A percentile compares a stretch with the other conserved stretches of the same genome.
phyloP scores from a whole-genome alignment of 139 green algal genomes.

The Closterium sp. region DNA sequence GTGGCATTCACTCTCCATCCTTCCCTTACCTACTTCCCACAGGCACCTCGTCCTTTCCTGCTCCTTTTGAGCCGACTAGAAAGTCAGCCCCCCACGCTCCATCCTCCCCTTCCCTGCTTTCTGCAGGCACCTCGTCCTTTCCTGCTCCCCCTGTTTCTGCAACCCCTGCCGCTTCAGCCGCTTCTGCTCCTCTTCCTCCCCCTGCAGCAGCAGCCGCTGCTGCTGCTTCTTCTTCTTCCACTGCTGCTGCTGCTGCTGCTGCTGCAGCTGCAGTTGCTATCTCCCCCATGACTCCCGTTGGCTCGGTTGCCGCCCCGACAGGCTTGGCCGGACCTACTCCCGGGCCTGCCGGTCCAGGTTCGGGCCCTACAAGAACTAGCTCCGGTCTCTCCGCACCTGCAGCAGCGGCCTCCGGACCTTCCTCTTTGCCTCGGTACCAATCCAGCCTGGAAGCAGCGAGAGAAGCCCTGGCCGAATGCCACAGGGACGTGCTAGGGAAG shows the following conservation, averaged over 20 bases:
- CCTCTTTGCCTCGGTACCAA: neutral
- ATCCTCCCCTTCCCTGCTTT: neutral
- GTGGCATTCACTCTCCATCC: neutral
- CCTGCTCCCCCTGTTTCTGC: neutral
- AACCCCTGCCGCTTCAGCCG: neutral
- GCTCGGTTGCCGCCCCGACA: neutral
- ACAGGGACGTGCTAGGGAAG: conserved; percentile 35
- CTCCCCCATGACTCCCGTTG: neutral
- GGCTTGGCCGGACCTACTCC: conserved; percentile 1
- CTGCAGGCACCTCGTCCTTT: neutral
- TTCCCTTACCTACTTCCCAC: no score
- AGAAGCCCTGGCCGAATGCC: conserved; percentile 19
- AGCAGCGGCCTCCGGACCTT: neutral
- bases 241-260: neutral
- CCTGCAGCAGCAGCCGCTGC: neutral
- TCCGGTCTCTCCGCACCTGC: neutral
- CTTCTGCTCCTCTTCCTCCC: neutral
- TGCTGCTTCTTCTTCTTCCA: neutral
- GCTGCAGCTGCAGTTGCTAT: neutral
- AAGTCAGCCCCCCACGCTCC: no score
- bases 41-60: no score
- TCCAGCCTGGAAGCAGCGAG: neutral
- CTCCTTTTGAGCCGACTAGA: no score
- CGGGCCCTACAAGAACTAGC: conserved; percentile 32
- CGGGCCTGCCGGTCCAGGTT: conserved; percentile 5